These are phyloP conservation scores for Diaporthe longicolla DNA, from an alignment of 2,329 filamentous ascomycete genomes.

Conservation along the genomic window DNA sequence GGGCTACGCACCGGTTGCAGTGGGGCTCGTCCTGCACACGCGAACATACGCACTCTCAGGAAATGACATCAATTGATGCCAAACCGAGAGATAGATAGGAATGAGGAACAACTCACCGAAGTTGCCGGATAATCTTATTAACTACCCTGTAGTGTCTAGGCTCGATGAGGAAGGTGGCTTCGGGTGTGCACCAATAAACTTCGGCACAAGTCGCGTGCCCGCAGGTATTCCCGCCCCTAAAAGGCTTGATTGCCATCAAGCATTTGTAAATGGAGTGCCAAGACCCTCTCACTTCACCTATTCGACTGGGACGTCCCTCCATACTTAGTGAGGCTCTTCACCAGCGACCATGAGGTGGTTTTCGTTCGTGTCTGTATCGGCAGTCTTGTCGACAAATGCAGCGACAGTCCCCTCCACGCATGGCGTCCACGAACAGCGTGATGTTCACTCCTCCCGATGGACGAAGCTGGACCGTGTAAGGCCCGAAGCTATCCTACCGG, in stretches of 20 bases:
- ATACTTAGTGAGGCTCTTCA: not conserved
- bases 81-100: not conserved
- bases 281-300: not conserved
- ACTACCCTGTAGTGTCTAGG: not conserved
- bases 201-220: not conserved
- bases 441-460: conserved; percentile 43
- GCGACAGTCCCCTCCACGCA: conserved; percentile 42
- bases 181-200: not conserved
- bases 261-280: not conserved
- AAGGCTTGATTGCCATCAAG: conserved; percentile 9
- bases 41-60: not conserved
- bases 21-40: not conserved
- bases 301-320: not conserved
- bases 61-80: not conserved
- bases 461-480: conserved; percentile 47
- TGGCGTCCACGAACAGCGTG: conserved; percentile 48
- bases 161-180: conserved; percentile 10
- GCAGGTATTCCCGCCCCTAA: not conserved
- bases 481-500: conserved; percentile 44
- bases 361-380: conserved; percentile 9
- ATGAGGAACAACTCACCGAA: not conserved
- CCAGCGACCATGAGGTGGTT: not conserved
- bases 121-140: not conserved
- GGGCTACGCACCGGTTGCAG: not conserved
- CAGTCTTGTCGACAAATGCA: conserved; percentile 32